These are phyloP conservation scores for Neocatenulostroma microsporum DNA, from an alignment of 2,329 filamentous ascomycete genomes.

Conservation along the genomic window DNA sequence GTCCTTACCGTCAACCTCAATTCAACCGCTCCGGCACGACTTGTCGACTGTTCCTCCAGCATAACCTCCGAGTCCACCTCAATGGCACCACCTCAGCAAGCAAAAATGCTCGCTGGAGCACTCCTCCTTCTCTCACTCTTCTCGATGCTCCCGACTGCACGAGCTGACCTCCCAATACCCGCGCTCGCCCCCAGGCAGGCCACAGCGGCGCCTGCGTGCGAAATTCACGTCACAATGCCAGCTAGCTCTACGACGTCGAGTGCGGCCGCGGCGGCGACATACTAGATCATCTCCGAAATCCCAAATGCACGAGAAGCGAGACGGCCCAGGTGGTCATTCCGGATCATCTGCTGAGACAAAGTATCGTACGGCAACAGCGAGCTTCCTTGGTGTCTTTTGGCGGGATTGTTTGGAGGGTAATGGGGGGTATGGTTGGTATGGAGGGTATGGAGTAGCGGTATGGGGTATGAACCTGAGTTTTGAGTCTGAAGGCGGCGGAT, in stretches of 20 bases:
- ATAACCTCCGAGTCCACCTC: neutral
- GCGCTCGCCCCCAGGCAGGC: too few species aligned
- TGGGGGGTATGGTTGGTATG: too few species aligned
- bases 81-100: too few species aligned
- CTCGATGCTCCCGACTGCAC: conserved; percentile 6
- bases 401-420: too few species aligned
- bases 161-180: conserved; percentile 8
- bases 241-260: conserved; percentile 1
- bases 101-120: neutral
- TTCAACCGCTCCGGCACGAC: too few species aligned
- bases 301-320: conserved; percentile 21
- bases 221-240: too few species aligned
- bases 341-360: conserved; percentile 36
- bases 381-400: too few species aligned
- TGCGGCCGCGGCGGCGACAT: conserved; percentile 6
- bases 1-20: too few species aligned
- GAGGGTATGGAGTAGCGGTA: conserved; percentile 36
- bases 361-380: conserved; percentile 35
- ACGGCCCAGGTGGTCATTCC: conserved; percentile 27
- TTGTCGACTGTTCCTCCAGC: neutral
- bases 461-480: conserved; percentile 37
- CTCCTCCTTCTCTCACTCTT: conserved; percentile 9
- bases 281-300: conserved; percentile 11
- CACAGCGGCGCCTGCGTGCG: too few species aligned
- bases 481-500: conserved; percentile 39